phyloP scores from a whole-genome alignment of 768 basidiomycete genomes.

The Agrocybe chaxingu region DNA sequence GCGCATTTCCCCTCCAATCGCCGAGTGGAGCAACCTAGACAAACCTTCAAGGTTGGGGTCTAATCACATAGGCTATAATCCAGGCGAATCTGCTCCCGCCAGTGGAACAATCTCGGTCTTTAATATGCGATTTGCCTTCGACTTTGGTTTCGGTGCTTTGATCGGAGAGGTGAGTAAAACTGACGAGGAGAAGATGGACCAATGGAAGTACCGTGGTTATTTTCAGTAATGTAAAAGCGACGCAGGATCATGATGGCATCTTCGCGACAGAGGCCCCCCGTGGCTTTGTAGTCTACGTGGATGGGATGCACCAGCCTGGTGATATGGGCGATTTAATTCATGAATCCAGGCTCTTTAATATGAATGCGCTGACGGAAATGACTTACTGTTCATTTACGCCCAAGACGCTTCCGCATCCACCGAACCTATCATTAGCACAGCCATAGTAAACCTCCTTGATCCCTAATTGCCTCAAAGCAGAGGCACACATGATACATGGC shows the following conservation, averaged over 20 bases:
- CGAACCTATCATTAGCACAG: slow-evolving; percentile 93
- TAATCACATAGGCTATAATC: neutral
- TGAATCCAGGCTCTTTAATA: neutral
- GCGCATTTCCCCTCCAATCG: neutral
- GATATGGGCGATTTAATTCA: neutral
- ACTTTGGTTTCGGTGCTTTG: slow-evolving; percentile 85
- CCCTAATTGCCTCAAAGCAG: slow-evolving; percentile 90
- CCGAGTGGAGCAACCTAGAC: neutral
- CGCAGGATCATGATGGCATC: slow-evolving; percentile 86
- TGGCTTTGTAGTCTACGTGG: slow-evolving; percentile 72
- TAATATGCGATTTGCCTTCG: slow-evolving; percentile 78
- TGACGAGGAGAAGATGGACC: slow-evolving; percentile 6
- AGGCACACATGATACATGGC: slow-evolving; percentile 99
- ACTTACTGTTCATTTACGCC: slow-evolving; percentile 77
- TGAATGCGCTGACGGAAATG: neutral
- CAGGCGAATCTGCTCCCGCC: neutral
- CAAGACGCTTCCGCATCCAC: slow-evolving; percentile 93
- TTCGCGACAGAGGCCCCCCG: slow-evolving; percentile 73
- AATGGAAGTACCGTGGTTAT: slow-evolving; percentile 67
- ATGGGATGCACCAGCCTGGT: slow-evolving; percentile 65
- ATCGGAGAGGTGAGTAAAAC: slow-evolving; percentile 11
- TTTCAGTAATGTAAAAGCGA: slow-evolving; percentile 91
- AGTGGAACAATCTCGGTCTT: slow-evolving; percentile 70
- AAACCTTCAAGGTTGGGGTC: neutral
- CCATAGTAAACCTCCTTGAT: slow-evolving; percentile 91